A percentile compares a stretch with the other conserved stretches of the same genome.
These are phyloP conservation scores for Dysphania ambrosioides DNA, from an alignment of 148 eudicot species.

Conservation along the genomic window DNA sequence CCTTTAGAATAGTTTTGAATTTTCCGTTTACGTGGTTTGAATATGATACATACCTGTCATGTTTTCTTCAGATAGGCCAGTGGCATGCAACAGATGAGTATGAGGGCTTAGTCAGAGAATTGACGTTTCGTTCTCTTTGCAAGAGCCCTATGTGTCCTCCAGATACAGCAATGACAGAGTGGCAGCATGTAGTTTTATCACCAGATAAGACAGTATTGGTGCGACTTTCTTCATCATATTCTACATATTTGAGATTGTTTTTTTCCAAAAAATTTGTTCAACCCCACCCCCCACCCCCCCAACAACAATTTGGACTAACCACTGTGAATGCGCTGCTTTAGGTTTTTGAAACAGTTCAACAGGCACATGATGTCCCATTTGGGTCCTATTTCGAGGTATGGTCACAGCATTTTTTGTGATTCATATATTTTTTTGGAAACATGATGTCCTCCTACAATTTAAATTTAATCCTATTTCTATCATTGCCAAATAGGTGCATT, in stretches of 20 bases:
- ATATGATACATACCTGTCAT: conserved; percentile 9
- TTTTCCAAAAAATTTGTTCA: too few relatives aligned
- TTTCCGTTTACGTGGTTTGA: neutral
- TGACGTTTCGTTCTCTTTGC: conserved; percentile 68
- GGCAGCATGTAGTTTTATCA: conserved; percentile 73
- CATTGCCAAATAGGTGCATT: conserved; percentile 53
- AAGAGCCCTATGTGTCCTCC: conserved; percentile 90
- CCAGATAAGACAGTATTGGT: conserved; percentile 68
- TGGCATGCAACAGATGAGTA: conserved; percentile 88
- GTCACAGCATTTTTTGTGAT: neutral
- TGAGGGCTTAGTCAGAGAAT: conserved; percentile 89
- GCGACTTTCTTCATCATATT: conserved; percentile 3
- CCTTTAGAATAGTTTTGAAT: neutral
- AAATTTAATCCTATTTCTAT: neutral
- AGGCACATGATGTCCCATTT: conserved; percentile 95
- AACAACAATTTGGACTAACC: conserved; percentile 12
- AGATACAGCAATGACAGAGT: conserved; percentile 83
- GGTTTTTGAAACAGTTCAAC: conserved; percentile 90
- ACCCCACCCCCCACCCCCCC: too few relatives aligned
- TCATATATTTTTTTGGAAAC: neutral
- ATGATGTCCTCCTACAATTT: neutral
- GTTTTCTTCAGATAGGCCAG: conserved; percentile 54
- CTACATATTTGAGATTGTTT: neutral
- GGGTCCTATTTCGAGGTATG: conserved; percentile 88
- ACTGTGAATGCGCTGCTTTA: conserved; percentile 25